These are phyloP conservation scores for Aurantiochytrium sp. DNA, from an alignment of 108 stramenopile species.

Conservation along the genomic window DNA sequence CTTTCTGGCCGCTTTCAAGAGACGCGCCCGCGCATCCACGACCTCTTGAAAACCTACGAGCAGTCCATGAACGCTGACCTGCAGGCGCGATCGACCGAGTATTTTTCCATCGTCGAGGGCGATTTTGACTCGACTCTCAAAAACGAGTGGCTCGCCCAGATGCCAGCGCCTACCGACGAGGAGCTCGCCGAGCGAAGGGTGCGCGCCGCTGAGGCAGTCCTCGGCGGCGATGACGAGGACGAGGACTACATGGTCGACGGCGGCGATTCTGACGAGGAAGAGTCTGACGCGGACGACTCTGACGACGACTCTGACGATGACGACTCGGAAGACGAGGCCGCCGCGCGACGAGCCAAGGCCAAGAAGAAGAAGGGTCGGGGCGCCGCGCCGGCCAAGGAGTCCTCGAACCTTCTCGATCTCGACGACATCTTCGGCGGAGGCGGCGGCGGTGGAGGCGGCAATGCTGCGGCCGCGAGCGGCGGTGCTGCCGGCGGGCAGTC, in stretches of 20 bases:
- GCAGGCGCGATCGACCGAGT: conserved; percentile 89
- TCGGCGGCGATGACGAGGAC: conserved; percentile 40
- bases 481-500: conserved; percentile 52
- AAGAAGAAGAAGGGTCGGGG: neutral
- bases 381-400: conserved; percentile 13
- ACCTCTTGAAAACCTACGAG: conserved; percentile 44
- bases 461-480: conserved; percentile 35
- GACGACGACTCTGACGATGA: neutral
- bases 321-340: neutral
- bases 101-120: conserved; percentile 72
- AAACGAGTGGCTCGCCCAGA: conserved; percentile 79
- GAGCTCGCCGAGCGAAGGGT: conserved; percentile 47
- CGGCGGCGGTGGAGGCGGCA: conserved; percentile 36
- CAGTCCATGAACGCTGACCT: conserved; percentile 79
- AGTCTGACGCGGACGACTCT: neutral
- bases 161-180: conserved; percentile 86
- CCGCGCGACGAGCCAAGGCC: neutral
- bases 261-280: neutral
- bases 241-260: conserved; percentile 48
- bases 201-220: conserved; percentile 39
- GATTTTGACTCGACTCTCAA: conserved; percentile 61
- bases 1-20: conserved; percentile 73
- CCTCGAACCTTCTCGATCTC: conserved; percentile 75
- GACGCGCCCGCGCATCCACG: conserved; percentile 40
- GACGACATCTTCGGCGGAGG: conserved; percentile 86